Evolutionary conservation across 176 grass and related monocot genomes (phyloP), one percentile per base, ranked within the genome.

Genomic region (Triticum dicoccoides): DNA sequence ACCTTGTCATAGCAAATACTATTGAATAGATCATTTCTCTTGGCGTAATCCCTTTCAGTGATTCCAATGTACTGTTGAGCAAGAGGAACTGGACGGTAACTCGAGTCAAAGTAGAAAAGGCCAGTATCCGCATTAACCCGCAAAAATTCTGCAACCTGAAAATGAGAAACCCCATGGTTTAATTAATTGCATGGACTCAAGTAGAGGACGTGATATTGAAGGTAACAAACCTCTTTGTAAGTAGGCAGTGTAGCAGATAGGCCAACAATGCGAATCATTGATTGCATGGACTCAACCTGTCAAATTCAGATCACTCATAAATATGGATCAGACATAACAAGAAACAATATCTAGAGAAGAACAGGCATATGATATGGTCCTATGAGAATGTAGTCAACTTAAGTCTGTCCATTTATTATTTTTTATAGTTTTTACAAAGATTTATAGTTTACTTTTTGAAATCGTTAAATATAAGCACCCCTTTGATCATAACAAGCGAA

Each of bases 261-360:
- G 52, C 96, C 96, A 82, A 98, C 96, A 84, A 98, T 98, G n/a
- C 90, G 91, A 69, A 98, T 95, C 96, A 98, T 98, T 45, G 96
- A 95, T 94, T 98, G 93, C 59, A 91, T 94, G 18, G 96, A 98
- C 88, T 98, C 96, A 85, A 95, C 96, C 96, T 95, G 90, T 88
- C 42, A 92, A 45, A 88, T 88, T 73, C 73, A 65, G 65, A 73
- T 33, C 77, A 76, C 71, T 86, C 62, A 76, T 71, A 81, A 74
- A 80, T 83, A 81, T 76, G 38, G 70, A 84, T 20, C 47, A 87
- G 29, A 49, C 67, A 32, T 71, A 79, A 86, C 39, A 41, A 82
- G 38, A 65, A 34, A 73, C 9, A 89, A 86, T 61, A 69, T 52
- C 21, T 69, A 81, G 68, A 75, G 69, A 84, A 76, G 62, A 52